Percentiles rank a stretch among this genome's conserved stretches.
Conservation (phyloP, 2,329 filamentous ascomycete genomes). For the Fusarium penzigii region DNA sequence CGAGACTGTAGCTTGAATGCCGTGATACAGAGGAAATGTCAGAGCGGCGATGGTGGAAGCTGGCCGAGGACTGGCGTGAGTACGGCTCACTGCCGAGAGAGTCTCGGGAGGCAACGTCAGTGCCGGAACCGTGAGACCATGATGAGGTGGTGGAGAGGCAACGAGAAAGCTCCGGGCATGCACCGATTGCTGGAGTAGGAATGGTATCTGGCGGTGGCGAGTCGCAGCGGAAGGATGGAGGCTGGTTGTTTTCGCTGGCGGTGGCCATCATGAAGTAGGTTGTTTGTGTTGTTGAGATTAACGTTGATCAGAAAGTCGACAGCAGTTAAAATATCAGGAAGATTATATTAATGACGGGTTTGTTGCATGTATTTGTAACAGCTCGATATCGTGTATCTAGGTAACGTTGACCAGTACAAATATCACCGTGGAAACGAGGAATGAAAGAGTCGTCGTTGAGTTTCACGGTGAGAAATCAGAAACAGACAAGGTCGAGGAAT, state of each 20-base stretch:
- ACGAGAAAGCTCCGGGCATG: constrained; percentile 60
- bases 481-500: no score
- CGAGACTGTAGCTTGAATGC: constrained; percentile 48
- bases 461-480: no score
- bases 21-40: constrained; percentile 43
- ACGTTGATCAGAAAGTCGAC: no score
- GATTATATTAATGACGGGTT: no score
- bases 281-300: no score
- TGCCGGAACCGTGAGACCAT: constrained; percentile 57
- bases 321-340: no score
- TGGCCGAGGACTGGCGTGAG: constrained; percentile 66
- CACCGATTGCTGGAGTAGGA: constrained; percentile 63
- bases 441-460: no score
- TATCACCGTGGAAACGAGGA: no score
- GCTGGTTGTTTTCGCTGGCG: constrained; percentile 30
- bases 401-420: no score
- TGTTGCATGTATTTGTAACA: no score
- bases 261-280: constrained; percentile 34
- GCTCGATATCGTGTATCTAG: no score
- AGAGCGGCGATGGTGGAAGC: constrained; percentile 49
- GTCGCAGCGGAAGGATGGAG: constrained; percentile 44
- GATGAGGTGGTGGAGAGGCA: constrained; percentile 65
- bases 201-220: constrained; percentile 67
- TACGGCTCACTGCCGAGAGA: constrained; percentile 56
- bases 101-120: constrained; percentile 50